Evolutionary conservation across 192 early-diverging fungal genomes (phyloP), one percentile per base, ranked within the genome.

Genomic region (Podila epicladia): DNA sequence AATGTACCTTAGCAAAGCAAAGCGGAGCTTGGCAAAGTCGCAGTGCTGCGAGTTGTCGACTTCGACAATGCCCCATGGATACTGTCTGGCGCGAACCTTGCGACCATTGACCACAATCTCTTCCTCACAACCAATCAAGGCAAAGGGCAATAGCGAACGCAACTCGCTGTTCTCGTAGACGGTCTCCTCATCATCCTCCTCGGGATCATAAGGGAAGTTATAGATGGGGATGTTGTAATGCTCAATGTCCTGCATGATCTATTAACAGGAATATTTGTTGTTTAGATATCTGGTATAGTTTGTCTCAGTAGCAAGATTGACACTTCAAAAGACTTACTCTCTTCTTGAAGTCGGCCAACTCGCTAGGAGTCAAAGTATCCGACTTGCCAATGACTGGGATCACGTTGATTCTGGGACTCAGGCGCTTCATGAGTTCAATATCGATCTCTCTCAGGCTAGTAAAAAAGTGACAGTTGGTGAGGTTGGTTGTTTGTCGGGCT

Each of bases 181-280:
- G 0, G 95, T 98, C 73, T 99, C 98, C 73, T 99, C 98, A 72
- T 99, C 98, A 69, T 98, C 98, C 72, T 97, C 97, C 69, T 99
- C 97, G 28, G 92, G 91, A 65, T 97, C 93, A 65, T 94, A 93
- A 60, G 98, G 98, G 84, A 99, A 99, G 84, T 94, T 95, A 87
- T 97, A 99, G 75, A 98, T 96, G 24, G 96, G 97, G 72, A 99
- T 98, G 55, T 94, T 90, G 87, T 97, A 95, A 77, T 94, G 89
- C 9, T 91, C 90, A 83, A 99, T 97, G 84, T 99, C 98, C 71
- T 97, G 92, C 97, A 98, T 98, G 65, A 99, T 88, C 85, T 89
- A 60, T 17, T 29, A 31, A 33, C 24, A 9, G 33, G n/a, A 45
- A 37, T 82, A 74, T 55, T 79, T 22, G 29, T 79, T 29, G 37